Conservation (phyloP, 2,329 filamentous ascomycete species). For the Dendryphion nanum region DNA sequence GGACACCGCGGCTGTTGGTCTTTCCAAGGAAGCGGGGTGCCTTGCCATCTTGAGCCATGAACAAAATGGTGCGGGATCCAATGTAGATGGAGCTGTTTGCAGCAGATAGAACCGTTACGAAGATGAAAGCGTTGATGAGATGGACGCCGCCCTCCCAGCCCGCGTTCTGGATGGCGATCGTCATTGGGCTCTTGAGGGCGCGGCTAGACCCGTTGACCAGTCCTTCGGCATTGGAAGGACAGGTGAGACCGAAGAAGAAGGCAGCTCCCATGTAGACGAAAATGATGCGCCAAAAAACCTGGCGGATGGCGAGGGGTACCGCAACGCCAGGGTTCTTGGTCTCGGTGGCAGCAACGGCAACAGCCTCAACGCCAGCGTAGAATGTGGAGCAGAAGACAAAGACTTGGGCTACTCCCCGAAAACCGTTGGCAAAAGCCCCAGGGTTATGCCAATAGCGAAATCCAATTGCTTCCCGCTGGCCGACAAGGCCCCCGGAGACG, state of each 20-base stretch:
- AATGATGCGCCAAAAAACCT: conserved; percentile 14
- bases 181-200: conserved; percentile 18
- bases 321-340: conserved; percentile 8
- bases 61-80: conserved; percentile 12
- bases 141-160: conserved; percentile 6
- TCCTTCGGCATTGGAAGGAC: conserved; percentile 7
- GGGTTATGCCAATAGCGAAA: conserved; percentile 14
- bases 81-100: conserved; percentile 15
- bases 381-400: conserved; percentile 15
- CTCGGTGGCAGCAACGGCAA: conserved; percentile 12
- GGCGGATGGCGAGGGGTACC: conserved; percentile 8
- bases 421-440: conserved; percentile 15
- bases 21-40: conserved; percentile 13
- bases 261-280: conserved; percentile 10
- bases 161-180: conserved; percentile 7
- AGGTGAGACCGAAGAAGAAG: conserved; percentile 9
- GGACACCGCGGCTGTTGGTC: conserved; percentile 8
- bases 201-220: conserved; percentile 16
- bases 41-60: conserved; percentile 13
- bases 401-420: conserved; percentile 15
- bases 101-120: conserved; percentile 14
- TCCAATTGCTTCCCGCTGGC: conserved; percentile 12
- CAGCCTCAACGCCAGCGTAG: conserved; percentile 18
- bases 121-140: conserved; percentile 18
- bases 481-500: conserved; percentile 11